Conservation (phyloP, 176 grass and related monocot genomes). For the Oryza meyeriana region DNA sequence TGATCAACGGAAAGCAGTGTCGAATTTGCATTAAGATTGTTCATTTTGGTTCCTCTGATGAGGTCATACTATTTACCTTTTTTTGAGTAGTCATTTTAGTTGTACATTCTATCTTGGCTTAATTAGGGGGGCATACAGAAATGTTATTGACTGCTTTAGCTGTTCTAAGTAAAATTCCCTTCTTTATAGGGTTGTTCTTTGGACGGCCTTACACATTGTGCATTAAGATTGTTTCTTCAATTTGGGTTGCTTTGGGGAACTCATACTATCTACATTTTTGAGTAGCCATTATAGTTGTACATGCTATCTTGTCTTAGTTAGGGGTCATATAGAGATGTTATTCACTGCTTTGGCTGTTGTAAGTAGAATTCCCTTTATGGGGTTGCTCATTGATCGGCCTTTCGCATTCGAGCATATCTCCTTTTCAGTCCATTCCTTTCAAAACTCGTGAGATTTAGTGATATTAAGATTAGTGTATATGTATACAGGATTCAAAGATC, state of each 20-base stretch:
- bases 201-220: constrained; percentile 23
- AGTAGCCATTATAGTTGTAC: constrained; percentile 29
- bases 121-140: constrained; percentile 31
- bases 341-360: neutral
- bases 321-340: constrained; percentile 20
- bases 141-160: neutral
- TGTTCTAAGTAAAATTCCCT: neutral
- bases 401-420: neutral
- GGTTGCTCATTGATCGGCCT: constrained; percentile 14
- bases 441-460: neutral
- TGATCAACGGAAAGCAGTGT: too few relatives aligned
- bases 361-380: neutral
- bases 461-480: neutral
- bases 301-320: constrained; percentile 42
- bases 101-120: constrained; percentile 30
- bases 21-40: too few relatives aligned
- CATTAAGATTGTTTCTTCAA: neutral
- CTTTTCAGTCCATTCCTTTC: neutral
- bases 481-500: neutral
- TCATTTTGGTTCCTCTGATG: too few relatives aligned
- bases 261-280: constrained; percentile 4
- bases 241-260: neutral
- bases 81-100: constrained; percentile 39
- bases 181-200: neutral
- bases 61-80: neutral